phyloP scores from a whole-genome alignment of 306 rosid species.

The Castanospermum australe region DNA sequence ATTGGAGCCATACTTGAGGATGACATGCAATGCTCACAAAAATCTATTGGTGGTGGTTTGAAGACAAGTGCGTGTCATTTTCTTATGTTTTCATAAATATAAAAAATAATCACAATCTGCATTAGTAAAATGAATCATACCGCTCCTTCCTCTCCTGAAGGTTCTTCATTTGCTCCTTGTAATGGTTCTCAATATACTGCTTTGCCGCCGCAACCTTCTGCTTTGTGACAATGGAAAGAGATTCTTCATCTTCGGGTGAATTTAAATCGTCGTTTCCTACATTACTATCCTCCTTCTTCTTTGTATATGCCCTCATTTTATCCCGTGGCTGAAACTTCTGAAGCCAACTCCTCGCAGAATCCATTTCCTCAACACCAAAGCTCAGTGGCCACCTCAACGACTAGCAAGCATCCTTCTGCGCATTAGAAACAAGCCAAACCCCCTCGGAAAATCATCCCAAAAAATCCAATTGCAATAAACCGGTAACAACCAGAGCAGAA shows the following conservation, averaged over 20 bases:
- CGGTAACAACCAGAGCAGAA: slow-evolving; percentile 5
- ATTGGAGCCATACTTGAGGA: neutral
- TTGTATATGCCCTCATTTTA: slow-evolving; percentile 47
- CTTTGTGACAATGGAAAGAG: slow-evolving; percentile 69
- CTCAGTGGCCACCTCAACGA: slow-evolving; percentile 16
- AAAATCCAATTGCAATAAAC: neutral
- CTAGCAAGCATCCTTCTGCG: slow-evolving; percentile 22
- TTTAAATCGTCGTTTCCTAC: slow-evolving; percentile 37
- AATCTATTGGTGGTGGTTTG: neutral
- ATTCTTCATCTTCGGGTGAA: slow-evolving; percentile 44
- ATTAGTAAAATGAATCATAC: slow-evolving; percentile 36
- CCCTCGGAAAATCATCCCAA: slow-evolving; percentile 2
- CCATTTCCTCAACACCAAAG: slow-evolving; percentile 48
- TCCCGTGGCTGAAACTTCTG: slow-evolving; percentile 89
- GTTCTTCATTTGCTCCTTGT: slow-evolving; percentile 94
- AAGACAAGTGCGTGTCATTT: neutral
- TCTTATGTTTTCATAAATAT: neutral
- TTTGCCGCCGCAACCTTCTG: slow-evolving; percentile 92
- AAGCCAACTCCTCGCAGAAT: slow-evolving; percentile 92
- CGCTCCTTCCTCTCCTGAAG: slow-evolving; percentile 92
- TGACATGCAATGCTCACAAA: neutral
- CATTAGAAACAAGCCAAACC: neutral
- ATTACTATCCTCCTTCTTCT: slow-evolving; percentile 49
- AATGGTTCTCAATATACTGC: slow-evolving; percentile 93
- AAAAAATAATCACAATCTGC: neutral